Percentiles rank a stretch among this genome's conserved stretches.
phyloP scores from a whole-genome alignment of 139 green algal species.

The Micromonas pusilla region DNA sequence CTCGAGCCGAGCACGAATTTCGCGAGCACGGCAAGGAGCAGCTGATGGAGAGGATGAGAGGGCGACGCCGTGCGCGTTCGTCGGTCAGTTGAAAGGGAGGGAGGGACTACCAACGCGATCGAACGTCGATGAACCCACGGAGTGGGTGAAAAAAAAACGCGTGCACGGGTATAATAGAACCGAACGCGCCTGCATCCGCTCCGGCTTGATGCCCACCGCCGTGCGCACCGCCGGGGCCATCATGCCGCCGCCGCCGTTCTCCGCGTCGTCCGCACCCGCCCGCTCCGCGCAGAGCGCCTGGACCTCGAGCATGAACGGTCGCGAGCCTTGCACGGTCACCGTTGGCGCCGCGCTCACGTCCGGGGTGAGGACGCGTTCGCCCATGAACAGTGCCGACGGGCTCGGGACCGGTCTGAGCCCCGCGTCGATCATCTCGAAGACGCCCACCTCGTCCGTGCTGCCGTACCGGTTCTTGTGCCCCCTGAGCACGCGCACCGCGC shows the following conservation, averaged over 20 bases:
- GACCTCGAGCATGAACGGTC: slow-evolving; percentile 77
- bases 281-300: slow-evolving; percentile 56
- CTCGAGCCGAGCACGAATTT: slow-evolving; percentile 42
- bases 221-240: slow-evolving; percentile 31
- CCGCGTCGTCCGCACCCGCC: neutral
- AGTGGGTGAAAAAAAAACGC: no score
- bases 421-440: neutral
- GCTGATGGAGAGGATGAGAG: no score
- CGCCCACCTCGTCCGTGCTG: slow-evolving; percentile 32
- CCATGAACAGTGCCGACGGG: slow-evolving; percentile 60
- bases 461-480: slow-evolving; percentile 80
- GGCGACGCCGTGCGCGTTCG: no score
- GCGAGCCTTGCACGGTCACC: slow-evolving; percentile 64
- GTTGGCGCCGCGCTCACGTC: slow-evolving; percentile 53
- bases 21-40: slow-evolving; percentile 67
- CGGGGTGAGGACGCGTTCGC: slow-evolving; percentile 30
- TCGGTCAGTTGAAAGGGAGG: no score
- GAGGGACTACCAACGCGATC: no score
- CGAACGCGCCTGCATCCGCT: slow-evolving; percentile 58
- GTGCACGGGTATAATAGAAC: no score
- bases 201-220: slow-evolving; percentile 49
- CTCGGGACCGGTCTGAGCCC: slow-evolving; percentile 61
- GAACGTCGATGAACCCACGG: no score
- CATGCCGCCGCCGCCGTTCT: neutral
- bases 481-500: slow-evolving; percentile 46